Evolutionary conservation across 2,329 filamentous ascomycete genomes (phyloP).

Genomic region (Fusarium longipes): DNA sequence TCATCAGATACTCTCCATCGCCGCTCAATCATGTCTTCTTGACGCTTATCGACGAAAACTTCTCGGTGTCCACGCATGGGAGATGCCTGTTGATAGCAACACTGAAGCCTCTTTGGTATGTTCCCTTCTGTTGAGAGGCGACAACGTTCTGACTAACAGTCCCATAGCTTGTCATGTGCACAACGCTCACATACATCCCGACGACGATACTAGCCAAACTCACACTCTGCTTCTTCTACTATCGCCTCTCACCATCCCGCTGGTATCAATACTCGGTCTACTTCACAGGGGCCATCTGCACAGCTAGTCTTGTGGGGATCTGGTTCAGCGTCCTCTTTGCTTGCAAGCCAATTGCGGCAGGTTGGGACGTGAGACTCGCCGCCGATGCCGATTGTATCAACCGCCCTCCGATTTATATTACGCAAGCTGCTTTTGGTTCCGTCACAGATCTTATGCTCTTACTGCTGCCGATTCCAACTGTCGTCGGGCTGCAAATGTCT

Average conservation of each 20-base stretch:
- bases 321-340: slow-evolving; percentile 24
- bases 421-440: slow-evolving; percentile 14
- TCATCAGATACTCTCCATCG: not conserved
- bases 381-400: slow-evolving; percentile 6
- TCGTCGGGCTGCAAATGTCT: slow-evolving; percentile 11
- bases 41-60: slow-evolving; percentile 3
- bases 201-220: slow-evolving; percentile 15
- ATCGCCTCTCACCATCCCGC: slow-evolving; percentile 5
- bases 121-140: too few relatives aligned
- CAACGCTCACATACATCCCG: slow-evolving; percentile 5
- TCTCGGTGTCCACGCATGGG: slow-evolving; percentile 18
- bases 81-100: slow-evolving; percentile 15
- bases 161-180: slow-evolving; percentile 12
- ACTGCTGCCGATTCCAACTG: not conserved
- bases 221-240: slow-evolving; percentile 24
- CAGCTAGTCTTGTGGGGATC: not conserved
- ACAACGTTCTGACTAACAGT: not conserved
- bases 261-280: slow-evolving; percentile 22
- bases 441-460: slow-evolving; percentile 15
- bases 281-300: slow-evolving; percentile 5
- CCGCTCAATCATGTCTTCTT: slow-evolving; percentile 22
- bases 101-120: not conserved
- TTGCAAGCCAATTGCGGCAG: not conserved
- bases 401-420: slow-evolving; percentile 13
- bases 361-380: slow-evolving; percentile 10